Evolutionary conservation across 1,139 yeast species (phyloP).

Genomic region (Debaryomyces subglobosus): DNA sequence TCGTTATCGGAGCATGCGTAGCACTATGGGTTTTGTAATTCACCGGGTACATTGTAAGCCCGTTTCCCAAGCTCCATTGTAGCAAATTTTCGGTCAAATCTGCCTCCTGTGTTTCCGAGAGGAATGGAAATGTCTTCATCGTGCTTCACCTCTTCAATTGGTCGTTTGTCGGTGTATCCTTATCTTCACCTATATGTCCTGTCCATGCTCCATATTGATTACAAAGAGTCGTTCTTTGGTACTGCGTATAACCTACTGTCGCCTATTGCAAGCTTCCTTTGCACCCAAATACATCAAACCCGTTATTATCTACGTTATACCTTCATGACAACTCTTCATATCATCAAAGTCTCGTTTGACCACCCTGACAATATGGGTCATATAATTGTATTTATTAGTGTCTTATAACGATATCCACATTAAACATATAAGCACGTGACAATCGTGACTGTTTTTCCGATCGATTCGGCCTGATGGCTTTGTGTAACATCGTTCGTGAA

Average conservation of each 20-base stretch:
- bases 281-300: slow-evolving; percentile 13
- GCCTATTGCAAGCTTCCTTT: slow-evolving; percentile 9
- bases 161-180: background rate
- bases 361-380: background rate
- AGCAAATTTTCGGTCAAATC: slow-evolving; percentile 47
- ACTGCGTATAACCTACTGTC: background rate
- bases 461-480: background rate
- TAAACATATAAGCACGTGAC: slow-evolving; percentile 12
- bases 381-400: background rate
- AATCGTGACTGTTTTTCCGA: slow-evolving; percentile 17
- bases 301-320: too few relatives aligned
- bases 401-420: background rate
- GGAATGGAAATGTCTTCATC: slow-evolving; percentile 31
- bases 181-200: background rate
- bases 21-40: slow-evolving; percentile 50
- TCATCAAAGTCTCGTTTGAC: background rate
- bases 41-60: slow-evolving; percentile 77
- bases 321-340: background rate
- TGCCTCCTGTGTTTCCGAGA: slow-evolving; percentile 28
- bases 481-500: slow-evolving; percentile 9
- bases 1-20: slow-evolving; percentile 80
- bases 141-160: background rate
- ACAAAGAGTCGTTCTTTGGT: background rate
- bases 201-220: background rate
- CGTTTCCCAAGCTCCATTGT: slow-evolving; percentile 82